Evolutionary conservation across 805 yeast genomes (phyloP), one percentile per base, ranked within the genome.

Genomic region (Metschnikowia santaceciliae): DNA sequence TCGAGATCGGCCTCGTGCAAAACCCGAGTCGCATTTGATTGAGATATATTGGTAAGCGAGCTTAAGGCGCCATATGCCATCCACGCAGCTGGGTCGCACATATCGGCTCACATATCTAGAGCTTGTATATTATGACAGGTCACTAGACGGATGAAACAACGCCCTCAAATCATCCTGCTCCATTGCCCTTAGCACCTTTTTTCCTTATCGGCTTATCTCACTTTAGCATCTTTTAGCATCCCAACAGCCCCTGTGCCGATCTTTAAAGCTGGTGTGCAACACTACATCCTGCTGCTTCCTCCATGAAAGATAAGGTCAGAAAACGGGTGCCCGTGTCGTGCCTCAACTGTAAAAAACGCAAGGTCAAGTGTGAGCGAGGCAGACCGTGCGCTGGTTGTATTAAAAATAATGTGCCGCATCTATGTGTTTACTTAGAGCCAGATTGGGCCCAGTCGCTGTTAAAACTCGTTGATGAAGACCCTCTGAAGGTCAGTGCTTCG

Each of bases 331-430:
- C 78, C 2, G 58, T 72, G 14, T 61, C 75, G 32, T 74, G 78
- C 52, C 59, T 70, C 40, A 68, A 68, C 47, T 74, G 78, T 55
- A 66, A 72, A 51, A 65, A 65, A 42, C 54, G 78, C 13, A 73
- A 73, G 57, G 78, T 74, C 56, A 71, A 70, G 51, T 74, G 78
- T 59, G 78, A 74, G 54, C 71, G 71, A 48, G 66, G 52, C 19
- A 61, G 64, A 45, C 78, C 78, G 2, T 74, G 78, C 55, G 64
- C 71, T 2, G 76, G 76, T 6, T 74, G 78, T 58, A 62, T 68
- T 11, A 64, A 63, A 49, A 70, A 74, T 52, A 72, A 72, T 13
- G 77, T 72, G 26, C 64, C 66, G 19, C 75, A 72, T 55, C 52
- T 69, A 22, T 74, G 78, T 51, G 68, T 67, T 40, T 74, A 72